Evolutionary conservation across 2,329 filamentous ascomycete species (phyloP).

Genomic region (Hypocreales sp.): DNA sequence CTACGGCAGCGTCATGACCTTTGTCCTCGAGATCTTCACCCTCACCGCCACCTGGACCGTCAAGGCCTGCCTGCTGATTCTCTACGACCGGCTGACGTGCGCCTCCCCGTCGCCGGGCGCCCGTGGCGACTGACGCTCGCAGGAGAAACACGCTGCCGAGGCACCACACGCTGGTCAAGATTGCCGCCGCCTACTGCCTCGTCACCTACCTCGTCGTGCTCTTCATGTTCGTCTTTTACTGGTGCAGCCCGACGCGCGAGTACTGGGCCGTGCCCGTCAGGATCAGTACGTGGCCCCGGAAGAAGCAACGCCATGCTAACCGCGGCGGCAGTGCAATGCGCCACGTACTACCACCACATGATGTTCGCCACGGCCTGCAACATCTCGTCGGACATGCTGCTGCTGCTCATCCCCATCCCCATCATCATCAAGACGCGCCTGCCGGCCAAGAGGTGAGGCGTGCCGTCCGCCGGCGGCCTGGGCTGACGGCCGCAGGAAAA

Average conservation of each 20-base stretch:
- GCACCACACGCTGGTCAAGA: constrained; percentile 22
- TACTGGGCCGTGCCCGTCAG: constrained; percentile 35
- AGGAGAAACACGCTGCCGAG: constrained; percentile 11
- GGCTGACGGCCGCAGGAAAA: constrained; percentile 23
- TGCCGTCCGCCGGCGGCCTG: neutral
- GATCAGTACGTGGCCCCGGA: constrained; percentile 11
- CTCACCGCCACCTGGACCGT: constrained; percentile 33
- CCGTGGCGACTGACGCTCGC: neutral
- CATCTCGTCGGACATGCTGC: constrained; percentile 26
- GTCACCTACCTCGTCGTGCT: constrained; percentile 31
- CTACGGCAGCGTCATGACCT: constrained; percentile 37
- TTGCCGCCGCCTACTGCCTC: constrained; percentile 26
- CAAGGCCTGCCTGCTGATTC: constrained; percentile 34
- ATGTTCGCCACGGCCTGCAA: constrained; percentile 31
- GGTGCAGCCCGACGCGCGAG: constrained; percentile 34
- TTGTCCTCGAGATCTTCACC: constrained; percentile 37
- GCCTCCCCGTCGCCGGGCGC: constrained; percentile 4
- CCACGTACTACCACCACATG: constrained; percentile 29
- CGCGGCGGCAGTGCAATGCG: constrained; percentile 24
- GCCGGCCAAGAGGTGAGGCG: constrained; percentile 12
- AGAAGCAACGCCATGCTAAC: too few relatives aligned
- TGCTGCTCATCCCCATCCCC: constrained; percentile 28
- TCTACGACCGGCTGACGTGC: constrained; percentile 37
- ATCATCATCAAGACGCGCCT: constrained; percentile 24
- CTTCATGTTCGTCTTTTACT: constrained; percentile 33